Conservation (phyloP, 805 yeast genomes). For the Lipomyces orientalis region DNA sequence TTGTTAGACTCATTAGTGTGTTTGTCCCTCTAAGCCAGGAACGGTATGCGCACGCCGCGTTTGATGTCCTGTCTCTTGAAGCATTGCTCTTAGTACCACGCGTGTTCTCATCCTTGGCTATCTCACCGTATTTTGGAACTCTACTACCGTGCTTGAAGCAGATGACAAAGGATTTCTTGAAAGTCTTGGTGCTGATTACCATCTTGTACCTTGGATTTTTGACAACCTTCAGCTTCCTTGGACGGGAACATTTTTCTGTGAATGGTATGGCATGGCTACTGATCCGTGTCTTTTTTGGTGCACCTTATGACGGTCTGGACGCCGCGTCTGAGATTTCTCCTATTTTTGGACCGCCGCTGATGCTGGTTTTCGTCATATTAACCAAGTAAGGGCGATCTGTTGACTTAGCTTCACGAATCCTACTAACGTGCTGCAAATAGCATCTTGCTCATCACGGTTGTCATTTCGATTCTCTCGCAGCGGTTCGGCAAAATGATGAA, state of each 20-base stretch:
- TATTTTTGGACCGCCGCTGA: conserved; percentile 44
- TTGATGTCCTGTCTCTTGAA: conserved; percentile 43
- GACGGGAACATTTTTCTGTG: conserved; percentile 42
- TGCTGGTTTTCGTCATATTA: conserved; percentile 45
- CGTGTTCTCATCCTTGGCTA: conserved; percentile 42
- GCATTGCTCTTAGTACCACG: conserved; percentile 45
- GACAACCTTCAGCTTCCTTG: conserved; percentile 45
- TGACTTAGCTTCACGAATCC: not conserved
- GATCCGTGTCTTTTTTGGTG: conserved; percentile 45
- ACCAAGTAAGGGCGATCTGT: conserved; percentile 19
- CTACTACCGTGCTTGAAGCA: conserved; percentile 45
- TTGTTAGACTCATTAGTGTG: conserved; percentile 32
- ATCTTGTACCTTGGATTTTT: conserved; percentile 45
- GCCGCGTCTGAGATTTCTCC: conserved; percentile 43
- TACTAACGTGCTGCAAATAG: conserved; percentile 14
- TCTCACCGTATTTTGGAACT: conserved; percentile 46
- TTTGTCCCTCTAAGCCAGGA: conserved; percentile 19
- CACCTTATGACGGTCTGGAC: conserved; percentile 45
- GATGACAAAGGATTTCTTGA: conserved; percentile 44
- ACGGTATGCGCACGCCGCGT: conserved; percentile 38
- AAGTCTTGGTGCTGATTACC: conserved; percentile 42
- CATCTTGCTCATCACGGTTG: conserved; percentile 44
- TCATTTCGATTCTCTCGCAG: conserved; percentile 46
- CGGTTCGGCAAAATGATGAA: conserved; percentile 44
- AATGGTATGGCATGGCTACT: conserved; percentile 45